Percentiles rank a stretch among this genome's conserved stretches.
Conservation (phyloP, 129 eudicot species). For the Kitagawia praeruptora region DNA sequence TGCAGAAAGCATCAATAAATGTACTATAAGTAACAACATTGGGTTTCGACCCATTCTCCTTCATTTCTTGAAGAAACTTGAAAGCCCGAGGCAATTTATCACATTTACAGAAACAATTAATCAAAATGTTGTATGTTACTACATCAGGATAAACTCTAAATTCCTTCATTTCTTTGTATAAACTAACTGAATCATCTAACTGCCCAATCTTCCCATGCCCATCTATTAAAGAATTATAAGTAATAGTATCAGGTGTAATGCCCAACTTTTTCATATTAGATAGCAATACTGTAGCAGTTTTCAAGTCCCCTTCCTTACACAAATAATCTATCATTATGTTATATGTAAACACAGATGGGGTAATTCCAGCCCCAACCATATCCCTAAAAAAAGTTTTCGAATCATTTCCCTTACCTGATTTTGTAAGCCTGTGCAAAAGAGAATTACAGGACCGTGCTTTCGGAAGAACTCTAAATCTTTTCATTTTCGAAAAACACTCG, state of each 20-base stretch:
- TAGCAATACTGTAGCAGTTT: conserved; percentile 45
- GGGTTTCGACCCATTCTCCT: conserved; percentile 52
- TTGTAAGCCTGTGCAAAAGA: conserved; percentile 53
- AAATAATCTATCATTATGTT: conserved; percentile 72
- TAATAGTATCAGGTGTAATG: conserved; percentile 64
- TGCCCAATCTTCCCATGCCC: conserved; percentile 73
- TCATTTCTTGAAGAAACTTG: conserved; percentile 59
- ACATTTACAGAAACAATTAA: conserved; percentile 74
- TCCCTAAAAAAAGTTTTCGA: conserved; percentile 46
- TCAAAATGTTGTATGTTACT: conserved; percentile 71
- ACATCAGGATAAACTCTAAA: conserved; percentile 57
- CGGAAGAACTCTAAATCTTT: conserved; percentile 48
- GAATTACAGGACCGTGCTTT: conserved; percentile 73
- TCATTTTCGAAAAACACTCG: conserved; percentile 65
- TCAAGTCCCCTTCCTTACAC: conserved; percentile 69
- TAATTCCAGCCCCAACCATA: conserved; percentile 59
- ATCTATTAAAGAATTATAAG: conserved; percentile 81
- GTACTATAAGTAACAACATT: conserved; percentile 89
- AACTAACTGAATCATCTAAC: conserved; percentile 41
- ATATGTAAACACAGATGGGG: conserved; percentile 60
- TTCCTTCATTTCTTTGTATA: conserved; percentile 54
- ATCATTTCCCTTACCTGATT: conserved; percentile 35
- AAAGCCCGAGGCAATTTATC: conserved; percentile 66
- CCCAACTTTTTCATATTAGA: conserved; percentile 53
- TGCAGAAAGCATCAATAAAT: conserved; percentile 81